Evolutionary conservation across 2,329 filamentous ascomycete species (phyloP).

Genomic region (Pseudogymnoascus pannorum): DNA sequence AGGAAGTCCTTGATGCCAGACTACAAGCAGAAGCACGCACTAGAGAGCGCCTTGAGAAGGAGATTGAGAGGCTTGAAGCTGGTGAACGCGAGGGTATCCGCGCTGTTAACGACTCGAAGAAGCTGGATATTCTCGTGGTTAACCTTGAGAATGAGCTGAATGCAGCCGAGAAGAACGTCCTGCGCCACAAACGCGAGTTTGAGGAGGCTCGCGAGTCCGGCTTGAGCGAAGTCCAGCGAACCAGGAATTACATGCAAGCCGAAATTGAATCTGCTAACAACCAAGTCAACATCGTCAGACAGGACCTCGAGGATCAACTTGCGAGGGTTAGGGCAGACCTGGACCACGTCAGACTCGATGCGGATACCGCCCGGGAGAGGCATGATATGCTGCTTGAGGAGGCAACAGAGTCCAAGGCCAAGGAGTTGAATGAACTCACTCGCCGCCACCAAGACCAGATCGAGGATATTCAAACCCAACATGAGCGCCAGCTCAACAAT

Average conservation of each 20-base stretch:
- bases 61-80: constrained; percentile 57
- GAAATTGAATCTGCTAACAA: constrained; percentile 80
- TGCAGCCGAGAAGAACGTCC: constrained; percentile 39
- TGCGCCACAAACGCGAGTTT: constrained; percentile 48
- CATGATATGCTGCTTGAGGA: constrained; percentile 82
- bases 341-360: constrained; percentile 70
- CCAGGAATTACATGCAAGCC: constrained; percentile 67
- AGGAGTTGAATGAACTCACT: constrained; percentile 42
- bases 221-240: constrained; percentile 72
- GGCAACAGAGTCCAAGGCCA: constrained; percentile 60
- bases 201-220: constrained; percentile 75
- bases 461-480: constrained; percentile 68
- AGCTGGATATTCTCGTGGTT: constrained; percentile 47
- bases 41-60: constrained; percentile 57
- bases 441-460: constrained; percentile 60
- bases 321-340: constrained; percentile 64
- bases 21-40: constrained; percentile 68
- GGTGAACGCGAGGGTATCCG: constrained; percentile 60
- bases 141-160: constrained; percentile 61
- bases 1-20: constrained; percentile 70
- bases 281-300: constrained; percentile 75
- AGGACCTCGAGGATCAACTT: constrained; percentile 75
- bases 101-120: constrained; percentile 54
- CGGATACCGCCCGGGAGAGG: constrained; percentile 71
- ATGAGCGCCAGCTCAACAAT: constrained; percentile 66